Evolutionary conservation across 345 rosid genomes (phyloP), one percentile per base, ranked within the genome.

Genomic region (Brassica cretica): DNA sequence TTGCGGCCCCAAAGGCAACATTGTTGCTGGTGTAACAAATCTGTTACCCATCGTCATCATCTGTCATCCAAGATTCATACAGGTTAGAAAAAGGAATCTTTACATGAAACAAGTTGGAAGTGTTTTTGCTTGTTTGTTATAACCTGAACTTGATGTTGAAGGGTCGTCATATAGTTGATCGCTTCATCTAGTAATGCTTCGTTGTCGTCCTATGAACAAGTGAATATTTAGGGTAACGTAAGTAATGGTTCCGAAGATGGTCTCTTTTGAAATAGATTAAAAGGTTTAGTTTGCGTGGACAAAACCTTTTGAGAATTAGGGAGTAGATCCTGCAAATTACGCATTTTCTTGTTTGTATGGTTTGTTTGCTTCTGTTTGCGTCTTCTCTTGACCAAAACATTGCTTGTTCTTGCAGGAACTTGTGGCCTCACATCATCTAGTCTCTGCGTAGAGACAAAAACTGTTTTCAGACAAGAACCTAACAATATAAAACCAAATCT

Each of bases 91-190:
- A 25, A 61, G 12, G 63, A 61, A 11, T 49, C 46, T 6, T 8
- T n/a, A 6, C 5, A 14, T 7, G 3, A 18, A 18, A 68, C 11
- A 10, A 30, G 12, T 5, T 15, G 37, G 10, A 77, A 10, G 2
- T 37, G 10, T 49, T 14, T 49, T 19, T 44, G 30, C 30, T 10
- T 66, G 69, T 30, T 56, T 33, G 18, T n/a, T 30, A 18, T 82
- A 51, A 94, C 98, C 93, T 87, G 91, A 25, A 89, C 72, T 82
- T 89, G 96, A 79, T 73, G 81, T 82, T 92, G 96, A 71, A 92
- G 94, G 9, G 76, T 78, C 72, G 82, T 84, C 74, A 90, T 65
- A 73, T 92, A 87, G 41, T 86, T 82, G 72, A 94, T 90, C 15
- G 94, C 88, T 63, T 86, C 89, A 24, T 87, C 95, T n/a, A 94